Evolutionary conservation across 306 rosid species (phyloP).

Genomic region (Neltuma alba): DNA sequence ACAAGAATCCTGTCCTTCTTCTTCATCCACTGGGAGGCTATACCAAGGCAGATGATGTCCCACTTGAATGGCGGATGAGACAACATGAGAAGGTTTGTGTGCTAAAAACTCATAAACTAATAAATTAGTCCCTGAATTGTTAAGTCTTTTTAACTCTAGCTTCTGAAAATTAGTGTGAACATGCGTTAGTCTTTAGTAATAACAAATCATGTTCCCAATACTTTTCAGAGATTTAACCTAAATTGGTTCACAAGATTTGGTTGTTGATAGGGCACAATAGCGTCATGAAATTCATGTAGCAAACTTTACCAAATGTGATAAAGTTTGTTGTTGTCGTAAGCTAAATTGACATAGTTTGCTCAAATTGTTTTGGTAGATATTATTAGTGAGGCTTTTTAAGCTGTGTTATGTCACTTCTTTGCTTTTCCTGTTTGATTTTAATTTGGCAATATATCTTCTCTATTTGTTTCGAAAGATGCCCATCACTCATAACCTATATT

Average conservation of each 20-base stretch:
- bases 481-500: neutral
- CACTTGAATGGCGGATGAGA: conserved; percentile 94
- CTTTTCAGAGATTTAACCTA: neutral
- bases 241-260: neutral
- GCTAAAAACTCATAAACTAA: conserved; percentile 4
- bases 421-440: conserved; percentile 2
- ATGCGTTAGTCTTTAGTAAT: neutral
- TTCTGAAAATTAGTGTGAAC: neutral
- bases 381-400: neutral
- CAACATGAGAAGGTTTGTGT: conserved; percentile 90
- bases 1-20: conserved; percentile 90
- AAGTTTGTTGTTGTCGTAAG: neutral
- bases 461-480: conserved; percentile 5
- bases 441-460: neutral
- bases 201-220: neutral
- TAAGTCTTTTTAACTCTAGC: neutral
- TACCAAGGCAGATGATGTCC: conserved; percentile 98
- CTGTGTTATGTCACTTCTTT: neutral
- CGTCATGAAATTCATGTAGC: neutral
- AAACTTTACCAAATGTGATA: neutral
- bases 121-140: neutral
- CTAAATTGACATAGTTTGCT: neutral
- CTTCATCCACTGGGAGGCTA: conserved; percentile 98
- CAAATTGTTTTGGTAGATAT: neutral
- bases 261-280: neutral